phyloP scores from a whole-genome alignment of 2,329 filamentous ascomycete species.

The Tolypocladium cylindrosporum region DNA sequence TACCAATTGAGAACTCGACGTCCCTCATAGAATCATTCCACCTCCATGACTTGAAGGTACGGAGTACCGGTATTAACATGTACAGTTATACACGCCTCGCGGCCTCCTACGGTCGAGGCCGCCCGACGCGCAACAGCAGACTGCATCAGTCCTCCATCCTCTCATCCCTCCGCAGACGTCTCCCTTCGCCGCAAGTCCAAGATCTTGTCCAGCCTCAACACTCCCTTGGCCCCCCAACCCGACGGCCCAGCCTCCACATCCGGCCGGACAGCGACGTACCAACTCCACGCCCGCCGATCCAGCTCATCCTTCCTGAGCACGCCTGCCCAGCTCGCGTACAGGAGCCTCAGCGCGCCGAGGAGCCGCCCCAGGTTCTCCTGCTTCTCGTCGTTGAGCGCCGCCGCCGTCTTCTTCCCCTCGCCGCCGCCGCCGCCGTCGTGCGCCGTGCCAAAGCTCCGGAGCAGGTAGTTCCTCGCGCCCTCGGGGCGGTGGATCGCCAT shows the following conservation, averaged over 20 bases:
- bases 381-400: conserved; percentile 47
- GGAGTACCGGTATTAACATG: too few species aligned
- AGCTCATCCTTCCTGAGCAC: conserved; percentile 55
- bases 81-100: background rate
- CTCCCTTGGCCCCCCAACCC: conserved; percentile 78
- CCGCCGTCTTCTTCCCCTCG: conserved; percentile 37
- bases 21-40: background rate
- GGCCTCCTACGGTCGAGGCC: background rate
- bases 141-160: background rate
- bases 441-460: conserved; percentile 47
- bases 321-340: conserved; percentile 67
- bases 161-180: background rate
- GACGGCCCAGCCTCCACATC: conserved; percentile 63
- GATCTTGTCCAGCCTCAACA: conserved; percentile 56
- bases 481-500: conserved; percentile 70
- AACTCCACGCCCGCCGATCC: conserved; percentile 67
- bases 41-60: background rate
- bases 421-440: conserved; percentile 6
- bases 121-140: background rate
- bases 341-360: conserved; percentile 58
- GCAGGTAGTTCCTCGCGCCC: conserved; percentile 48
- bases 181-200: conserved; percentile 39
- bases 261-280: conserved; percentile 70
- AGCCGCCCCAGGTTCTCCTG: conserved; percentile 60
- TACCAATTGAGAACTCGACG: background rate